Base-by-base conservation (phyloP, 768 basidiomycete species). In the Amanita exitialis region DNA sequence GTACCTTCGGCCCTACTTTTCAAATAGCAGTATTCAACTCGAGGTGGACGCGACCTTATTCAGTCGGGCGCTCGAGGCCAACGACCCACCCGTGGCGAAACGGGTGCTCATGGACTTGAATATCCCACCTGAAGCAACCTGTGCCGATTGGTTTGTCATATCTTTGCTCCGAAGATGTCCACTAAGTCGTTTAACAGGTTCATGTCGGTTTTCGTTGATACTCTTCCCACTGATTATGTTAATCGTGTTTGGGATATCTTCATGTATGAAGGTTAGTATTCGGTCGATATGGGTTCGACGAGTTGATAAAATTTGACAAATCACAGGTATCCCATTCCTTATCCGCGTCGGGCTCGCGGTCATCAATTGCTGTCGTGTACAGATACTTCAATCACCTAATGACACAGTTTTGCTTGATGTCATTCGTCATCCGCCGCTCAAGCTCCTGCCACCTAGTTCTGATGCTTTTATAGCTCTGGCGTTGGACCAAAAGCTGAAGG, bases 181-280 rank as follows among this genome's bases (percentile, higher is more conserved):
- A 15, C 47, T 54, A 52, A 9, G 16, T 34, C 20, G 9, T 18
- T 21, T 48, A 4, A 8, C 0, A 88, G 87, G 87, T 87, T 91
- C 55, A 77, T 79, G 0, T 75, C 79, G 2, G 60, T 90, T 13
- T 91, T 90, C 49, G 82, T 81, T 1, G 79, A 79, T 8, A 72
- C 73, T 1, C 70, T 90, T 12, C 83, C 89, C 0, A 61, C 68
- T 0, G 79, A 83, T 2, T 78, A 81, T 58, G 65, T 89, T 13
- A 78, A 83, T 52, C 73, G 90, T 23, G 74, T 89, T 10, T 91
- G 90, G 89, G 90, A 90, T 60, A 61, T 91, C 2, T 90, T 90
- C 60, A 64, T 91, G 16, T 86, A 75, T 55, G 89, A 91, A 66
- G 89, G 88, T 88, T 61, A 23, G 69, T 53, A 6, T 2, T 12